A percentile compares a stretch with the other conserved stretches of the same genome.
Evolutionary conservation across 148 eudicot species (phyloP).

Genomic region (Selenicereus undatus): DNA sequence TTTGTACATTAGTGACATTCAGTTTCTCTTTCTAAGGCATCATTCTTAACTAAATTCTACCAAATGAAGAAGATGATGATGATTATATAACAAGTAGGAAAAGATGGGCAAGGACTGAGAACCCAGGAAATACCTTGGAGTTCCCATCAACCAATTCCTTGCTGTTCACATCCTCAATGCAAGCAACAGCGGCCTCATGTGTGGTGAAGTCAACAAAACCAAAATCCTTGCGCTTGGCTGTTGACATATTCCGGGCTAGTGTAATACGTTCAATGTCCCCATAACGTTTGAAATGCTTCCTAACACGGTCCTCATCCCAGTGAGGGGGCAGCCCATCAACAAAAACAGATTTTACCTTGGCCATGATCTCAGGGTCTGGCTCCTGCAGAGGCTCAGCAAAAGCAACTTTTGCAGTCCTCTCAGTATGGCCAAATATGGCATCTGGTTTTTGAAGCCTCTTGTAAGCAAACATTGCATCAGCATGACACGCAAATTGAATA

Average conservation of each 20-base stretch:
- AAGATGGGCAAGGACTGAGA: not conserved
- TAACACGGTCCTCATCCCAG: conserved; percentile 80
- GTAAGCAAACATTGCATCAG: conserved; percentile 81
- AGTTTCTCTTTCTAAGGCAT: not conserved
- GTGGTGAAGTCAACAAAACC: conserved; percentile 80
- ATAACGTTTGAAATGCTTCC: conserved; percentile 54
- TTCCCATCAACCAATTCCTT: conserved; percentile 61
- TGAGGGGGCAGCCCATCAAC: conserved; percentile 78
- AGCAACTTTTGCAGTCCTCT: conserved; percentile 83
- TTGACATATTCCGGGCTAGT: conserved; percentile 73
- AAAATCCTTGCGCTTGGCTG: conserved; percentile 86
- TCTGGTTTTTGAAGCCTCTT: conserved; percentile 90
- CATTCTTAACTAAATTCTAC: not conserved
- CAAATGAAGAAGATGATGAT: too few species aligned
- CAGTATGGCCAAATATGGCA: conserved; percentile 73
- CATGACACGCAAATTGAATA: conserved; percentile 74
- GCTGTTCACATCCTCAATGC: conserved; percentile 62
- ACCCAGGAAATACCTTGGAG: conserved; percentile 45
- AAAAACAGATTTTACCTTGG: conserved; percentile 84
- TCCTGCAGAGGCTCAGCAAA: conserved; percentile 88
- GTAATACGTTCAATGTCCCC: conserved; percentile 73
- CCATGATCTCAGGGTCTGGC: conserved; percentile 89
- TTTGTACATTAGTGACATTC: not conserved
- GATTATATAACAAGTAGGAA: not conserved
- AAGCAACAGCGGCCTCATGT: conserved; percentile 84